Evolutionary conservation across 169 alveolate genomes (phyloP).

Genomic region (Plasmodium sp.): DNA sequence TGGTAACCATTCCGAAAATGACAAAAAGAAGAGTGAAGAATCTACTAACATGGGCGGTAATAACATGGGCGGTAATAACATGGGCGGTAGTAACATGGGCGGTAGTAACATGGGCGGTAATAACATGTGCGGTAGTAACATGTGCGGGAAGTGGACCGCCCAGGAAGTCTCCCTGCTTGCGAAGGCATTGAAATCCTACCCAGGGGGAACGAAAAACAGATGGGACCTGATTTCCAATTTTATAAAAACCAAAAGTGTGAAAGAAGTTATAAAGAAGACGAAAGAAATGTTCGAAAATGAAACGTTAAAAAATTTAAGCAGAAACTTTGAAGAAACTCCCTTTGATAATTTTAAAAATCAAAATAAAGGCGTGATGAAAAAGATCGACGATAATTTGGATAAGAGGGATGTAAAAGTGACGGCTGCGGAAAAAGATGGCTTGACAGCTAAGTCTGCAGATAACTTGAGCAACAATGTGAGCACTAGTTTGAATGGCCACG

Average conservation of each 20-base stretch:
- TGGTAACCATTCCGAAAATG: background rate
- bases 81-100: background rate
- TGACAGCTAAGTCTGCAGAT: background rate
- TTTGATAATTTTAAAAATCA: conserved; percentile 76
- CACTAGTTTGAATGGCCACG: background rate
- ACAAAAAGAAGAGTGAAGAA: conserved; percentile 1
- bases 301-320: conserved; percentile 76
- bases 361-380: conserved; percentile 79
- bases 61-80: background rate
- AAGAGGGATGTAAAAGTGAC: conserved; percentile 46
- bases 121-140: background rate
- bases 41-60: too few relatives aligned
- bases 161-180: conserved; percentile 90
- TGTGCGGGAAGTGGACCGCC: conserved; percentile 88
- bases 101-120: too few relatives aligned
- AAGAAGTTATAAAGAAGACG: conserved; percentile 91
- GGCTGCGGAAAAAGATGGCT: background rate
- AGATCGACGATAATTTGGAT: conserved; percentile 76
- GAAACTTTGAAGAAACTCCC: conserved; percentile 77
- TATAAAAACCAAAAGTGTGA: conserved; percentile 88
- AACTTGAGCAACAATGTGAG: background rate
- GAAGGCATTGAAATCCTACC: conserved; percentile 91
- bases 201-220: conserved; percentile 92
- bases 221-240: conserved; percentile 92
- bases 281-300: conserved; percentile 86